phyloP scores from a whole-genome alignment of 2,329 filamentous ascomycete genomes.

The Aspergillus eucalypticola region DNA sequence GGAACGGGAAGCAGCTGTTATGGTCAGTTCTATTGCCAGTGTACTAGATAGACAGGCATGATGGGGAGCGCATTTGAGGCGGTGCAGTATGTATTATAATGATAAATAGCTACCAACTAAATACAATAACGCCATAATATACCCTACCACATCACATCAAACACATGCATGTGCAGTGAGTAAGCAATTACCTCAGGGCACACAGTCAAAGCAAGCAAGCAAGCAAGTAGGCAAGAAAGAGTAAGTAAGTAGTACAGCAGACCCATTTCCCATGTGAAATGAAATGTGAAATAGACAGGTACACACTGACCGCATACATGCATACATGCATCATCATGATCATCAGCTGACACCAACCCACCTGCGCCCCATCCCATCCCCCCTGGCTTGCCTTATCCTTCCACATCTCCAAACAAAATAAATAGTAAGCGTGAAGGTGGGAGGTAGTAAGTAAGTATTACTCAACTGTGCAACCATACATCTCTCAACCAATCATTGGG shows the following conservation, averaged over 20 bases:
- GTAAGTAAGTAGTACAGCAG: too few species aligned
- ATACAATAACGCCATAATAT: background rate
- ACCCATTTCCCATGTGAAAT: too few species aligned
- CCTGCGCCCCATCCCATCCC: background rate
- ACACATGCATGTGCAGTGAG: too few species aligned
- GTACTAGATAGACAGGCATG: slow-evolving; percentile 35
- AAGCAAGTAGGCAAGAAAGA: too few species aligned
- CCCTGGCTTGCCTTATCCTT: background rate
- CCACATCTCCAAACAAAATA: background rate
- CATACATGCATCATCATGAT: background rate
- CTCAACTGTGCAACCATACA: too few species aligned
- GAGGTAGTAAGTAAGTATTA: too few species aligned
- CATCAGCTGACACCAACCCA: background rate
- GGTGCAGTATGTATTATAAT: background rate
- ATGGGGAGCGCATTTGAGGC: background rate
- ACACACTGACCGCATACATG: background rate
- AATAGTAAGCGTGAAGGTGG: too few species aligned
- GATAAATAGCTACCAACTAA: background rate
- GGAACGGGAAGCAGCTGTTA: slow-evolving; percentile 92
- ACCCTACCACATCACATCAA: too few species aligned
- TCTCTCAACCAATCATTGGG: too few species aligned
- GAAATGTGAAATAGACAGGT: background rate
- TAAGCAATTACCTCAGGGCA: too few species aligned
- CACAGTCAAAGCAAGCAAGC: too few species aligned
- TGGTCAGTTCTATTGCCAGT: slow-evolving; percentile 82